Evolutionary conservation across 257 asterid species (phyloP).

Genomic region (Nicotiana attenuata): DNA sequence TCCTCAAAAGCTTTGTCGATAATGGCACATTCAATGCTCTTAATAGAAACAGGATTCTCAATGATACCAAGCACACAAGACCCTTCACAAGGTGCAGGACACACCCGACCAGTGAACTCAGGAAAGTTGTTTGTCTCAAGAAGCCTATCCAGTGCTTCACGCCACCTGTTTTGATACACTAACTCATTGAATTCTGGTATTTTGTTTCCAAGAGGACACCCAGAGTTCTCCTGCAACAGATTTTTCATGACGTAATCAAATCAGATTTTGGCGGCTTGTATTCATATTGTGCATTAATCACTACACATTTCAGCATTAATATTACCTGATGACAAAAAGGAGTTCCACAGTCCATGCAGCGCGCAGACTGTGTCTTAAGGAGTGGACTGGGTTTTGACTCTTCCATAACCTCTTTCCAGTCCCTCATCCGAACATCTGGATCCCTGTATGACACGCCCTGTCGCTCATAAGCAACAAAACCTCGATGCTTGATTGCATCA

Average conservation of each 20-base stretch:
- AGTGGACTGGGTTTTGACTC: slow-evolving; percentile 82
- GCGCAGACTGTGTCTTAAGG: slow-evolving; percentile 91
- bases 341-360: slow-evolving; percentile 99
- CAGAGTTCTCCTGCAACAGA: slow-evolving; percentile 76
- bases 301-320: not conserved
- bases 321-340: slow-evolving; percentile 97
- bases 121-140: slow-evolving; percentile 98
- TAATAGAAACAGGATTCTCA: slow-evolving; percentile 95
- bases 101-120: slow-evolving; percentile 97
- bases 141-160: slow-evolving; percentile 97
- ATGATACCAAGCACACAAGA: slow-evolving; percentile 98
- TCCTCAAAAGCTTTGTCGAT: slow-evolving; percentile 94
- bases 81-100: slow-evolving; percentile 99
- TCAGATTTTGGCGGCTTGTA: not conserved
- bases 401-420: slow-evolving; percentile 95
- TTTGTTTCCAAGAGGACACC: slow-evolving; percentile 99
- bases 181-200: slow-evolving; percentile 97
- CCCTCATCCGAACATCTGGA: slow-evolving; percentile 64
- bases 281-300: not conserved
- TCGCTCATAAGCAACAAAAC: slow-evolving; percentile 89
- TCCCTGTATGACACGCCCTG: slow-evolving; percentile 85
- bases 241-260: not conserved
- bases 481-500: slow-evolving; percentile 80
- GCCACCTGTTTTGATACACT: slow-evolving; percentile 98
- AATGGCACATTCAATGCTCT: slow-evolving; percentile 90